A percentile compares a stretch with the other conserved stretches of the same genome.
Evolutionary conservation across 805 yeast genomes (phyloP).

Genomic region (Komagataella ulmi): DNA sequence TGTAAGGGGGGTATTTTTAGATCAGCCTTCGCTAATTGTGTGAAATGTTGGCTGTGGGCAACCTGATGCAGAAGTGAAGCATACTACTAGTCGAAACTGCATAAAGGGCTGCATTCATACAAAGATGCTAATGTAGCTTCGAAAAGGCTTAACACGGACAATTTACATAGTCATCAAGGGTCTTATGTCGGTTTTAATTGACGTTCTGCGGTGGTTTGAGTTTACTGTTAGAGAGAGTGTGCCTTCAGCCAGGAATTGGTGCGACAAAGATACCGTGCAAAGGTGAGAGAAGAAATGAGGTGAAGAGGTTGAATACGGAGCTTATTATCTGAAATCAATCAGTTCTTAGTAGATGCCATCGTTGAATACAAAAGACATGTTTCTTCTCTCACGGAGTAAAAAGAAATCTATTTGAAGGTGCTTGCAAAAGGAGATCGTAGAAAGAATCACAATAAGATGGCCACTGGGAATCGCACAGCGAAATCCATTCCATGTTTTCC

Average conservation of each 20-base stretch:
- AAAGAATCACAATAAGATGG: too few species aligned
- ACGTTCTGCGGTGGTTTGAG: background rate
- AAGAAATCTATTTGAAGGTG: too few species aligned
- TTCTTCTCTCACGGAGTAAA: too few species aligned
- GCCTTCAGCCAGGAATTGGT: too few species aligned
- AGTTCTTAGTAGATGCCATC: too few species aligned
- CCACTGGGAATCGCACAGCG: too few species aligned
- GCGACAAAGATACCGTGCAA: too few species aligned
- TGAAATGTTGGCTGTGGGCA: background rate
- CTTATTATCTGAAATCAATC: too few species aligned
- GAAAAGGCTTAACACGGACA: background rate
- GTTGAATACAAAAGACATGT: too few species aligned
- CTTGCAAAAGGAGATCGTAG: too few species aligned
- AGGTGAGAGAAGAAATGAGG: too few species aligned
- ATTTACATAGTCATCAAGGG: background rate
- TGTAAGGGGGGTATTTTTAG: background rate
- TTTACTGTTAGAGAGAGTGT: background rate
- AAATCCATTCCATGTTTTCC: background rate
- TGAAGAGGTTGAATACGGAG: too few species aligned
- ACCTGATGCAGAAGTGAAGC: background rate
- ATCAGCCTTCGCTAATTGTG: background rate
- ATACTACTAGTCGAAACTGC: background rate
- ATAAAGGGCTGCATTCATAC: background rate
- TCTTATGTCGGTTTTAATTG: background rate
- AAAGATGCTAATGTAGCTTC: background rate